phyloP scores from a whole-genome alignment of 2,329 filamentous ascomycete genomes.

The Anthostomella pinea region DNA sequence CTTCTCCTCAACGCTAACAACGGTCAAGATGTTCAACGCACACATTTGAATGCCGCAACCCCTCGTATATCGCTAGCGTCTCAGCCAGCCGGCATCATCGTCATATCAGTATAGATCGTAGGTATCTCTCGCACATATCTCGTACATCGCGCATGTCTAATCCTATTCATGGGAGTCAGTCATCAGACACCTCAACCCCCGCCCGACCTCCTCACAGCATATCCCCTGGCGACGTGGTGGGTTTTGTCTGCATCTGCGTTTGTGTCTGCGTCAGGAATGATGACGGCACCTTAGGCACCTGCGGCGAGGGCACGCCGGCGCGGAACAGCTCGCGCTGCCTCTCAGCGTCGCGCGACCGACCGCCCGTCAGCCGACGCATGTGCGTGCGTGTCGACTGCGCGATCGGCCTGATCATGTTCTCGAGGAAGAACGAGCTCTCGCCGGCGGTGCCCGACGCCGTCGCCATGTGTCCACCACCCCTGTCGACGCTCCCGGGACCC shows the following conservation, averaged over 20 bases:
- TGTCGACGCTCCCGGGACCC: neutral
- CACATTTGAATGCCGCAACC: no score
- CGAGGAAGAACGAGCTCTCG: conserved; percentile 53
- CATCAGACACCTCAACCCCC: no score
- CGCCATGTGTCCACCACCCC: no score
- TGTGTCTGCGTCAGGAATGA: no score
- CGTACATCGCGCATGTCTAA: no score
- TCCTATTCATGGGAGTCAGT: no score
- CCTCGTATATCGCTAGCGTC: no score
- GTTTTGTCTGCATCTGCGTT: conserved; percentile 25
- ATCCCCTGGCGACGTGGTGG: conserved; percentile 27
- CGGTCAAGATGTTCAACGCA: no score
- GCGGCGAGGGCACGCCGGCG: conserved; percentile 33
- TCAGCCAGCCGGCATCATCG: no score
- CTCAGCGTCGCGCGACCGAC: conserved; percentile 40
- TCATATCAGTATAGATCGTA: no score
- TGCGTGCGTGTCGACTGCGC: conserved; percentile 56
- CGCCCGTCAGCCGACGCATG: conserved; percentile 61
- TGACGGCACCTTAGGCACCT: conserved; percentile 41
- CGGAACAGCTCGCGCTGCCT: conserved; percentile 37
- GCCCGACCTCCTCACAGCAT: conserved; percentile 17
- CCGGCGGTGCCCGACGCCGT: conserved; percentile 12
- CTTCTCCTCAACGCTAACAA: no score
- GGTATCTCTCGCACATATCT: no score
- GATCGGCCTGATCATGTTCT: conserved; percentile 60